Base-by-base conservation (phyloP, 73 alveolate species). In the Tetrahymena malaccensis region DNA sequence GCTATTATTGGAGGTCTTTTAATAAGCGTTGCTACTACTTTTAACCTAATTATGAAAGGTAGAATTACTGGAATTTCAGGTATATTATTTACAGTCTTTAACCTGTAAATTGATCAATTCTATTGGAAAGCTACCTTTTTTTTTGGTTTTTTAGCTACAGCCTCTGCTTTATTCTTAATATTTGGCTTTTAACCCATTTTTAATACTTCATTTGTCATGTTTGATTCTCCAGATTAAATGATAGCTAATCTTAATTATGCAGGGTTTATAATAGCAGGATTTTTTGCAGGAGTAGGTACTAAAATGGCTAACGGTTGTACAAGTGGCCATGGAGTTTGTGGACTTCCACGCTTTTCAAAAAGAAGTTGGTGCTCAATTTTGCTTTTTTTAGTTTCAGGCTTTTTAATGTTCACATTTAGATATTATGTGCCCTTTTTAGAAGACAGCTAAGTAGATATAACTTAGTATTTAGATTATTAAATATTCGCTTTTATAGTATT, bases 291-390 rank as follows among this genome's bases (percentile, higher is more conserved):
- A 5, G 43, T 97, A 19, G 99, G 99, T 27, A 94, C 98, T 17
- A 93, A 94, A 93, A 96, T 97, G 99, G 98, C 98, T 38, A 98
- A 98, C 94, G 99, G 99, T 35, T 99, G 99, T 98, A 98, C 99
- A 10, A 95, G 98, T 22, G 99, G 99, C 5, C 99, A 99, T 93
- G 99, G 99, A 33, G 98, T 99, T 27, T 98, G 99, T 94, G 99
- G 99, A 6, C 57, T 99, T 6, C 99, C 99, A 3, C 97, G 99
- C 94, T 94, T 99, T 56, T 93, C 98, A 40, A 93, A 43, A 34
- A 97, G 99, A 94, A 97, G 99, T 25, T 93, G 97, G 84, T 19
- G 94, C 25, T 98, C 99, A 22, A 97, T 96, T 50, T 94, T 94
- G 3, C 85, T 94, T 0, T 97, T 97, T 95, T 85, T 97, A 97